Evolutionary conservation across 2,329 filamentous ascomycete species (phyloP).

Genomic region (Ophiostoma ulmi): DNA sequence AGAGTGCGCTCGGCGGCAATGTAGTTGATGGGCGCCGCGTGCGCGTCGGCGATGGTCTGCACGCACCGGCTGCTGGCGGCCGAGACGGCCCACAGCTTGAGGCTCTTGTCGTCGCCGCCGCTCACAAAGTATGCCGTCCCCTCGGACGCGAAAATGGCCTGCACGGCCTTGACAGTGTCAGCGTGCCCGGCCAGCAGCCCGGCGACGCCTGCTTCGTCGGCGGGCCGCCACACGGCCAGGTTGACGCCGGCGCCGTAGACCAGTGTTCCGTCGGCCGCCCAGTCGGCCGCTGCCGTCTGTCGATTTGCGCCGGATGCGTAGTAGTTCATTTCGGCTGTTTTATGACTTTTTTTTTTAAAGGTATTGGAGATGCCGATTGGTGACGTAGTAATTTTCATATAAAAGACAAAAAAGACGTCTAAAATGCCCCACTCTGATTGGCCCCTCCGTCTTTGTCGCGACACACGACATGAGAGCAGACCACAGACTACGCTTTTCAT

Average conservation of each 20-base stretch:
- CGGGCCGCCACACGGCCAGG: slow-evolving; percentile 80
- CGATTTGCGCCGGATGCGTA: slow-evolving; percentile 73
- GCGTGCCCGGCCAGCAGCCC: slow-evolving; percentile 69
- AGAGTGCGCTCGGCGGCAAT: slow-evolving; percentile 38
- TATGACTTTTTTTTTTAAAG: no score
- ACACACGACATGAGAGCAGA: background rate
- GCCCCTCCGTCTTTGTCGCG: background rate
- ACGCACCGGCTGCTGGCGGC: slow-evolving; percentile 35
- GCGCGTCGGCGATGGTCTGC: slow-evolving; percentile 59
- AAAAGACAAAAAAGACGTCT: background rate
- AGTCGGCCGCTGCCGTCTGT: slow-evolving; percentile 85
- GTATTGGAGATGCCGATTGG: background rate
- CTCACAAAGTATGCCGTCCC: slow-evolving; percentile 57
- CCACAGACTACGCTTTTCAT: background rate
- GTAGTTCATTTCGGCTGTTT: background rate
- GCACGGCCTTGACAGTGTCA: slow-evolving; percentile 75
- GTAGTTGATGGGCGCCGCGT: slow-evolving; percentile 71
- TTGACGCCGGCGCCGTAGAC: slow-evolving; percentile 88
- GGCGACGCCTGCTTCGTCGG: slow-evolving; percentile 53
- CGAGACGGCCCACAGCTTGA: slow-evolving; percentile 63
- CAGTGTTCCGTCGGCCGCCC: slow-evolving; percentile 67
- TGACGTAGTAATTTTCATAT: background rate
- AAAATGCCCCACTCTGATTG: slow-evolving; percentile 7
- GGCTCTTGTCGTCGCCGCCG: slow-evolving; percentile 72
- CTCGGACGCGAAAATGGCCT: slow-evolving; percentile 56